Conservation (phyloP, 768 basidiomycete species). For the Rhizopogon vesiculosus region DNA sequence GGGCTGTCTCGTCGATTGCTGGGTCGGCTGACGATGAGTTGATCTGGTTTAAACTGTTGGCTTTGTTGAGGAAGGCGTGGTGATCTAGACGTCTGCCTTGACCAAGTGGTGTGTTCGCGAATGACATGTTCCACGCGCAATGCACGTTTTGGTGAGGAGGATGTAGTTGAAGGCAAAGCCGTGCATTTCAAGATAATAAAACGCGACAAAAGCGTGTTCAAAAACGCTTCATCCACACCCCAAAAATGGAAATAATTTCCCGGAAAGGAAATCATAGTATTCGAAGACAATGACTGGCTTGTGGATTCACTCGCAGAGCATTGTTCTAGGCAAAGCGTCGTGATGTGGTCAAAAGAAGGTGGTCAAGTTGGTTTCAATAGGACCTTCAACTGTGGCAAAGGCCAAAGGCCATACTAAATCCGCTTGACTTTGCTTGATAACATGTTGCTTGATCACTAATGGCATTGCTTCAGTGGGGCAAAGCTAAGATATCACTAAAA, state of each 20-base stretch:
- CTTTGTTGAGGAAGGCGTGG: conserved; percentile 67
- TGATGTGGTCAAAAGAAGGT: no score
- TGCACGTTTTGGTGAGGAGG: conserved; percentile 6
- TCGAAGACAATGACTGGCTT: conserved; percentile 1
- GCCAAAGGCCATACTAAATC: no score
- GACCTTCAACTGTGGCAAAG: no score
- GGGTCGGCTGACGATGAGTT: conserved; percentile 28
- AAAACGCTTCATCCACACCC: background rate
- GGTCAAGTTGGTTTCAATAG: no score
- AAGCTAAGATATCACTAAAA: no score
- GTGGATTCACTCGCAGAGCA: no score
- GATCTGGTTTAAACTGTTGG: conserved; percentile 19
- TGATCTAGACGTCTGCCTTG: conserved; percentile 87
- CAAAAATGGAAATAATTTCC: conserved; percentile 3
- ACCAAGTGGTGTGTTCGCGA: conserved; percentile 77
- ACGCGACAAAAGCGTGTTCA: conserved; percentile 5
- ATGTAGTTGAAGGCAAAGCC: conserved; percentile 1
- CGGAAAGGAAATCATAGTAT: conserved; percentile 2
- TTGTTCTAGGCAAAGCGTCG: no score
- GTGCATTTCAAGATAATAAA: conserved; percentile 8
- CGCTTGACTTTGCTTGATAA: no score
- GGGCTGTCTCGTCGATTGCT: conserved; percentile 40
- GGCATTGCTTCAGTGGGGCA: no score
- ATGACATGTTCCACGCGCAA: conserved; percentile 53
- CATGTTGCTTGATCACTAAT: no score